phyloP scores from a whole-genome alignment of 2,329 filamentous ascomycete genomes.

The Alternaria arborescens region DNA sequence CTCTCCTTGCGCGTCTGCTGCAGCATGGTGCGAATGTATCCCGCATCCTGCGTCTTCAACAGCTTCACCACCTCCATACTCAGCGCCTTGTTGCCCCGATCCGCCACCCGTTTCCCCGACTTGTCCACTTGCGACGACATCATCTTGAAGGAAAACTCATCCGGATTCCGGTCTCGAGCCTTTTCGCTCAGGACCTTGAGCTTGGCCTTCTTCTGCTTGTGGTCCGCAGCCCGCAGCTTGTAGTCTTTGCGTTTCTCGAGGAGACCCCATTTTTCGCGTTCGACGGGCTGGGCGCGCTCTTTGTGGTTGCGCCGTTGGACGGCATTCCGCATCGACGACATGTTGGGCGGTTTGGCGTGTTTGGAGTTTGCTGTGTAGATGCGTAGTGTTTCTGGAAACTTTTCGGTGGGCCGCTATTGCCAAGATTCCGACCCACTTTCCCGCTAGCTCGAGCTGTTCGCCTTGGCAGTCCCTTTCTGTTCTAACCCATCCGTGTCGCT shows the following conservation, averaged over 20 bases:
- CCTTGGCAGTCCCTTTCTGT: background rate
- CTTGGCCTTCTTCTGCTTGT: constrained; percentile 68
- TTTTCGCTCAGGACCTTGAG: constrained; percentile 67
- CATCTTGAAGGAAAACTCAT: constrained; percentile 73
- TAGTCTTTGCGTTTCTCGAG: constrained; percentile 95
- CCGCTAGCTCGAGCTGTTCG: background rate
- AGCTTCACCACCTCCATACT: constrained; percentile 67
- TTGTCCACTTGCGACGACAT: constrained; percentile 61
- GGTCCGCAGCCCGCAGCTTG: constrained; percentile 70
- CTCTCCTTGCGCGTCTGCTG: constrained; percentile 64
- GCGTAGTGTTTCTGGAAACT: constrained; percentile 9
- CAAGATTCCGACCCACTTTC: constrained; percentile 9
- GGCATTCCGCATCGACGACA: constrained; percentile 50
- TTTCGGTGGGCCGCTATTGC: constrained; percentile 3
- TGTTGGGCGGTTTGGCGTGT: constrained; percentile 18
- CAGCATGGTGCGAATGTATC: constrained; percentile 67
- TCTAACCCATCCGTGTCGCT: background rate
- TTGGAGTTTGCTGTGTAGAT: background rate
- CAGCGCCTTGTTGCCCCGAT: constrained; percentile 58
- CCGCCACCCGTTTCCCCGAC: constrained; percentile 52
- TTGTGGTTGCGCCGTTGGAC: constrained; percentile 81
- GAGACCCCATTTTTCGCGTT: constrained; percentile 85
- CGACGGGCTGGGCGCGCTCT: constrained; percentile 86
- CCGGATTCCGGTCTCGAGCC: constrained; percentile 68
- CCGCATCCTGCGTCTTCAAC: constrained; percentile 71